Percentiles rank a stretch among this genome's conserved stretches.
These are phyloP conservation scores for Nasturtium officinale DNA, from an alignment of 345 rosid genomes.

Conservation along the genomic window DNA sequence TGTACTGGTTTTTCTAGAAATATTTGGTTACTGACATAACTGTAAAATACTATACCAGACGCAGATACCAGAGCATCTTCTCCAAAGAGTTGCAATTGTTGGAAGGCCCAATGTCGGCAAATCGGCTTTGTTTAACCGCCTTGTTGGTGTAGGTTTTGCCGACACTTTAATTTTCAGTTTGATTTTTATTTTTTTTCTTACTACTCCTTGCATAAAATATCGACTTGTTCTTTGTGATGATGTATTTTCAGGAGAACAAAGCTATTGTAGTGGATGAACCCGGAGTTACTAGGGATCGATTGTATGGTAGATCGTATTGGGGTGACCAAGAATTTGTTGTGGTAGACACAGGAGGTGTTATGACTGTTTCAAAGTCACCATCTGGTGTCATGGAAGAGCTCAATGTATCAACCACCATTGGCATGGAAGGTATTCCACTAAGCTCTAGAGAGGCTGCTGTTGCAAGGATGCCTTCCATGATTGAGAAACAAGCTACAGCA, in stretches of 20 bases:
- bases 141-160: constrained; percentile 69
- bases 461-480: constrained; percentile 97
- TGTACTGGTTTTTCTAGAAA: constrained; percentile 6
- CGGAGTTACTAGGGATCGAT: constrained; percentile 92
- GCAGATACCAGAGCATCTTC: constrained; percentile 87
- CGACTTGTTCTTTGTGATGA: neutral
- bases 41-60: constrained; percentile 35
- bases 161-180: neutral
- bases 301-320: constrained; percentile 93
- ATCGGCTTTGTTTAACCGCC: constrained; percentile 93
- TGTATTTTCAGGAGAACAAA: constrained; percentile 61
- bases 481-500: constrained; percentile 90
- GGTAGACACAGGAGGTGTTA: constrained; percentile 94
- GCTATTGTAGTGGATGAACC: constrained; percentile 99
- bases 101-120: constrained; percentile 98
- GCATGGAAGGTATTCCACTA: constrained; percentile 92
- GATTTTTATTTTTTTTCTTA: constrained; percentile 19
- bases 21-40: constrained; percentile 16
- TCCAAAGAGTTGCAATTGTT: constrained; percentile 82
- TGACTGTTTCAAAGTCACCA: constrained; percentile 77
- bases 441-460: constrained; percentile 86
- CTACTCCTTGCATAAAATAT: neutral
- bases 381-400: constrained; percentile 76
- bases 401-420: constrained; percentile 75
- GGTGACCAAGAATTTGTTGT: constrained; percentile 82